Evolutionary conservation across 306 rosid genomes (phyloP).

Genomic region (Rubus idaeus): DNA sequence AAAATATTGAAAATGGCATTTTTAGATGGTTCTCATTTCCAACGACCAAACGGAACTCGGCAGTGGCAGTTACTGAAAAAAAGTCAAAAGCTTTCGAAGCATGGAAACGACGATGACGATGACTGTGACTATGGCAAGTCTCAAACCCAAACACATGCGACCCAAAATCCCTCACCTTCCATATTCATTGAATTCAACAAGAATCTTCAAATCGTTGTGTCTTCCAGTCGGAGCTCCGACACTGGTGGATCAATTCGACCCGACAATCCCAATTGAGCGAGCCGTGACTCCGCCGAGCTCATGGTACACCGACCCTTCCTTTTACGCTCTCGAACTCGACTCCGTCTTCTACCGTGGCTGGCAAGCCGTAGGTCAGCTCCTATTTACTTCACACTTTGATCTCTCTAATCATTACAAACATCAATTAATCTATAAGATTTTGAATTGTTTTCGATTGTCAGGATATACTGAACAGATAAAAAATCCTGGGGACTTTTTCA

Average conservation of each 20-base stretch:
- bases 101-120: conserved; percentile 1
- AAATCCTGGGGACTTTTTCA: conserved; percentile 58
- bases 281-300: conserved; percentile 86
- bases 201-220: conserved; percentile 26
- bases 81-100: background rate
- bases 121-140: background rate
- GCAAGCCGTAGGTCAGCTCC: conserved; percentile 78
- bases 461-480: conserved; percentile 70
- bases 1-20: no score
- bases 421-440: conserved; percentile 11
- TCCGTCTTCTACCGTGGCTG: conserved; percentile 77
- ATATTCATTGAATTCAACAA: background rate
- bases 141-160: conserved; percentile 14
- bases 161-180: conserved; percentile 21
- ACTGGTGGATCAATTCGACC: conserved; percentile 61
- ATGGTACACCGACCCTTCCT: conserved; percentile 74
- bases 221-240: conserved; percentile 16
- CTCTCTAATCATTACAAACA: background rate
- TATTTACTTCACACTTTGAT: background rate
- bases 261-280: conserved; percentile 57
- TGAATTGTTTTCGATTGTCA: conserved; percentile 33
- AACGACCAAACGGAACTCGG: background rate
- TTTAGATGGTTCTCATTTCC: background rate
- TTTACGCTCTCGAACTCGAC: conserved; percentile 61
- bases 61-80: background rate